Base-by-base conservation (phyloP, 768 basidiomycete genomes). In the Pleurotus djamor region DNA sequence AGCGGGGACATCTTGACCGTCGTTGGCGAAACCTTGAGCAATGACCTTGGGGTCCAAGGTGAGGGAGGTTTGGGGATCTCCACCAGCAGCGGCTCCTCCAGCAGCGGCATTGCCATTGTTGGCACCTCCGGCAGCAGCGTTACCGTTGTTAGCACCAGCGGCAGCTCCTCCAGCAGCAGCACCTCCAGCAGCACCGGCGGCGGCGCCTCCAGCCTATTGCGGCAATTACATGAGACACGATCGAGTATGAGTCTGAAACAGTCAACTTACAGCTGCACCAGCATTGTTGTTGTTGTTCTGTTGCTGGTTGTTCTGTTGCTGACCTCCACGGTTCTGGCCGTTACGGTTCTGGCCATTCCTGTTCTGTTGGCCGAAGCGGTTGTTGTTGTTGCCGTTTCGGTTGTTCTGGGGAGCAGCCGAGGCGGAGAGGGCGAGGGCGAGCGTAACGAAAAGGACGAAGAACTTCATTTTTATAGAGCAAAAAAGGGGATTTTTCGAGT, bases 1-100 rank as follows among this genome's bases (percentile, higher is more conserved):
- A 16, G 66, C 66, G 4, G 72, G 71, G 33, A 71, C 70, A 56
- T 69, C 69, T 64, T 77, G 77, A 17, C 88, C 89, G 60, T 84
- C 68, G 48, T 83, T 72, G 13, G 73, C 77, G 60, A 88, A 86
- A n/a, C 82, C 82, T 4, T 66, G 61, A 10, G 83, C 82, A 59
- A 91, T 76, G 28, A 88, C 80, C 3, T 70, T 71, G 41, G 80
- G 72, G 52, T 76, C 74, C 33, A 78, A 69, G 47, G 73, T 76
- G 41, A 79, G 60, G 0, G 80, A 83, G 9, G 69, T 68, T 65
- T 85, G 84, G 7, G 76, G 60, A 61, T 85, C 77, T 54, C 64
- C 51, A 62, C 58, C 57, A 21, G 67, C 66, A 16, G 59, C 62
- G 28, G 64, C 50, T 1, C n/a, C 50, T 13, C 45, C 58, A 32